These are phyloP conservation scores for Lichtheimia ornata DNA, from an alignment of 371 early-diverging fungal genomes.

Conservation along the genomic window DNA sequence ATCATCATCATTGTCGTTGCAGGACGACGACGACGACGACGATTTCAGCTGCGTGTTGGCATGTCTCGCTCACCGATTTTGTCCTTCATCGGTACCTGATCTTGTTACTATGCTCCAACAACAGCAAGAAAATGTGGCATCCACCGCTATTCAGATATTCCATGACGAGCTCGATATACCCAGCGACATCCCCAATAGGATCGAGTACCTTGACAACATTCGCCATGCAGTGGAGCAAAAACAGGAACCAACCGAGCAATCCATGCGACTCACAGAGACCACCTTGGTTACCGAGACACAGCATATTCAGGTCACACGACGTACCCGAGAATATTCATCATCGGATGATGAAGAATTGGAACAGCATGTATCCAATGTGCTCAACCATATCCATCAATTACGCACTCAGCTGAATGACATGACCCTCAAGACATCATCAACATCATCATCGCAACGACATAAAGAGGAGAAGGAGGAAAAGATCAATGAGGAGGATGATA, in stretches of 20 bases:
- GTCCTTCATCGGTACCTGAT: conserved; percentile 27
- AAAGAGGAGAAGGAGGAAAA: not conserved
- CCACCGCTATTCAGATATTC: conserved; percentile 14
- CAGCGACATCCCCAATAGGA: not conserved
- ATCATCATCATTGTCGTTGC: not conserved
- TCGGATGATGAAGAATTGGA: conserved; percentile 21
- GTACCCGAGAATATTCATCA: conserved; percentile 12
- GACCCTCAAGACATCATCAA: conserved; percentile 12
- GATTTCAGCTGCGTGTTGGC: conserved; percentile 19
- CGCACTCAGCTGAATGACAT: conserved; percentile 24
- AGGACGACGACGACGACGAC: conserved; percentile 12
- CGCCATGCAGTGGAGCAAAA: conserved; percentile 10
- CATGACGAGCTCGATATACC: conserved; percentile 8
- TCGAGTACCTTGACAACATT: conserved; percentile 8
- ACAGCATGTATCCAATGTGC: conserved; percentile 15
- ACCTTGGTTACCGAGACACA: conserved; percentile 7
- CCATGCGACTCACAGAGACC: conserved; percentile 6
- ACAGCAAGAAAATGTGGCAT: conserved; percentile 4
- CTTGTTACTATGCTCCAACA: conserved; percentile 16
- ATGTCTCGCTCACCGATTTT: conserved; percentile 40
- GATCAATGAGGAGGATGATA: conserved; percentile 9
- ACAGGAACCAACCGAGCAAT: conserved; percentile 3
- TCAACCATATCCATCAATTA: conserved; percentile 16
- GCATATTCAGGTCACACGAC: conserved; percentile 10
- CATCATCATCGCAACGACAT: conserved; percentile 4